Percentiles rank a stretch among this genome's conserved stretches.
phyloP scores from a whole-genome alignment of 768 basidiomycete species.

The Xanthoconium purpureum region DNA sequence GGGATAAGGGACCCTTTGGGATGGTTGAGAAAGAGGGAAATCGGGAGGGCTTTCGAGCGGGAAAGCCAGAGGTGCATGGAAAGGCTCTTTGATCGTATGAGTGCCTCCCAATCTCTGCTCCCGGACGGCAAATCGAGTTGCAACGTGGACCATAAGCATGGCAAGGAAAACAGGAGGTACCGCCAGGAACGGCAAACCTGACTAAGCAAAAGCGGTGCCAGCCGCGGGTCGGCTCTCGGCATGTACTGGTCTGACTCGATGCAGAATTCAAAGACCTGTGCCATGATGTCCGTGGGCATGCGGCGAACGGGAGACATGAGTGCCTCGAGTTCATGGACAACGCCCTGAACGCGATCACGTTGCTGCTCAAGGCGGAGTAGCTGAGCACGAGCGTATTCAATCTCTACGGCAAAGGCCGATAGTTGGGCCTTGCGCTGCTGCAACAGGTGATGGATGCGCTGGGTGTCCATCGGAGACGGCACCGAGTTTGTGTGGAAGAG shows the following conservation, averaged over 20 bases:
- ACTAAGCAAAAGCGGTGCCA: constrained; percentile 24
- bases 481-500: constrained; percentile 30
- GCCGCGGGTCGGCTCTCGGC: constrained; percentile 10
- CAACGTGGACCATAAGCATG: constrained; percentile 23
- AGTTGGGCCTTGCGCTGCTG: constrained; percentile 16
- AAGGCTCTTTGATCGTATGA: constrained; percentile 27
- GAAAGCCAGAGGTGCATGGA: constrained; percentile 31
- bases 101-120: constrained; percentile 21
- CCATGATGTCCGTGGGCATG: constrained; percentile 31
- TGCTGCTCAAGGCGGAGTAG: constrained; percentile 19
- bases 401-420: constrained; percentile 13
- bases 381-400: constrained; percentile 23
- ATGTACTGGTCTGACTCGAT: constrained; percentile 8
- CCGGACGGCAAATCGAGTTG: constrained; percentile 24
- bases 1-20: constrained; percentile 20
- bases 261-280: constrained; percentile 25
- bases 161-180: constrained; percentile 28
- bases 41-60: constrained; percentile 28
- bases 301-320: constrained; percentile 31
- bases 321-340: constrained; percentile 27
- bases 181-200: constrained; percentile 34
- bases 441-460: constrained; percentile 14
- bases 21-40: constrained; percentile 26
- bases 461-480: constrained; percentile 24
- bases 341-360: background rate